Conservation (phyloP, 1,139 yeast genomes). For the Hanseniaspora uvarum region DNA sequence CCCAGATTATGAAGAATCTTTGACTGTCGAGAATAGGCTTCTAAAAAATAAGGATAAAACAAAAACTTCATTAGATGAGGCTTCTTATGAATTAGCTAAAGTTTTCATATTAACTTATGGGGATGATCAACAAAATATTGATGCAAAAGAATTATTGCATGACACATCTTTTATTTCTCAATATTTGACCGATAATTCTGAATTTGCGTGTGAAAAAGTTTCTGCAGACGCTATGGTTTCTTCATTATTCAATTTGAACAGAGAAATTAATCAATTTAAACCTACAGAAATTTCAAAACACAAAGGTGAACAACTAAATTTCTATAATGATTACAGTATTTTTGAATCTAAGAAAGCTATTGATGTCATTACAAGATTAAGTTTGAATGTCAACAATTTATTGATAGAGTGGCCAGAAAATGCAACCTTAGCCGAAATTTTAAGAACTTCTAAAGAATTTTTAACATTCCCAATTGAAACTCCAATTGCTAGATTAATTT, state of each 20-base stretch:
- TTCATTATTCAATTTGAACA: constrained; percentile 36
- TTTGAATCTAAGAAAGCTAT: constrained; percentile 55
- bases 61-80: constrained; percentile 30
- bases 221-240: constrained; percentile 37
- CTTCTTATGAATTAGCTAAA: constrained; percentile 33
- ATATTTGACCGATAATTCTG: constrained; percentile 23
- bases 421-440: constrained; percentile 66
- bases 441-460: constrained; percentile 58
- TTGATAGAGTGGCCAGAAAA: constrained; percentile 87
- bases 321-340: constrained; percentile 58
- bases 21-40: constrained; percentile 31
- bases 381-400: constrained; percentile 40
- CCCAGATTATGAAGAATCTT: constrained; percentile 74
- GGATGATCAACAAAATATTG: constrained; percentile 24
- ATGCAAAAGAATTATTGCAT: constrained; percentile 39
- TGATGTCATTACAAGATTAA: constrained; percentile 41
- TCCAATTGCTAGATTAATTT: constrained; percentile 68
- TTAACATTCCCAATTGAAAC: constrained; percentile 50
- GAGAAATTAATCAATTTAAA: constrained; percentile 28
- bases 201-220: constrained; percentile 26
- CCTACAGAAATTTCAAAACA: constrained; percentile 18
- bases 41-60: constrained; percentile 21
- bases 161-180: constrained; percentile 27
- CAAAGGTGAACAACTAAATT: constrained; percentile 38
- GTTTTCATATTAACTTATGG: constrained; percentile 33